Evolutionary conservation across 345 rosid genomes (phyloP), one percentile per base, ranked within the genome.

Genomic region (thale cress (Arabidopsis thaliana)): DNA sequence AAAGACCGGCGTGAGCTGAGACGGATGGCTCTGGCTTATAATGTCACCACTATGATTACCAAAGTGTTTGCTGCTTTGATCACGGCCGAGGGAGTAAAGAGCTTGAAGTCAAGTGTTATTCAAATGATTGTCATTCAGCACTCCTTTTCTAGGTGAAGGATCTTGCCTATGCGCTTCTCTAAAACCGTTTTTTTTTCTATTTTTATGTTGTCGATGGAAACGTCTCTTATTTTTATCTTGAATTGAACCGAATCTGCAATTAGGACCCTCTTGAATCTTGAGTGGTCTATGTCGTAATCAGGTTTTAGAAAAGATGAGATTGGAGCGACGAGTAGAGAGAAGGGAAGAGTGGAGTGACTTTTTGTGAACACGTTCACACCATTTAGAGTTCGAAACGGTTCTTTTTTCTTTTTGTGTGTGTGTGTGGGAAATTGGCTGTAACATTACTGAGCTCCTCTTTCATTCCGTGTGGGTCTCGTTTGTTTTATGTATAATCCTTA

Each of bases 381-480:
- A 52, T 33, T 37, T 11, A 42, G 41, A 69, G 51, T 69, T 44
- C 6, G 36, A 30, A 53, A 59, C 48, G 8, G 24, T 75, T 68
- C 3, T 45, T 2, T 28, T 28, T 28, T 16, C 20, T 16, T 16
- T 16, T 16, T 16, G 20, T 16, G 20, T 16, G 4, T 69, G 61
- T 69, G 50, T 69, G 63, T 76, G 65, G 70, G 33, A 25, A 60
- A 61, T 58, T 61, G 74, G 79, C 65, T 62, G 75, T 69, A 53
- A 59, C 51, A 28, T 59, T 67, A 50, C 20, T 38, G 14, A 59
- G 23, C 6, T 67, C 62, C 51, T 59, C 55, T 38, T 58, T 42
- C 37, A 75, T 41, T 4, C 69, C 80, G 80, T 62, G 75, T 61
- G 80, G 80, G 63, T 70, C 80, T 33, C 59, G 34, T 69, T 28